Evolutionary conservation across 192 early-diverging fungal species (phyloP), one percentile per base, ranked within the genome.

Genomic region (Dissophora ornata): DNA sequence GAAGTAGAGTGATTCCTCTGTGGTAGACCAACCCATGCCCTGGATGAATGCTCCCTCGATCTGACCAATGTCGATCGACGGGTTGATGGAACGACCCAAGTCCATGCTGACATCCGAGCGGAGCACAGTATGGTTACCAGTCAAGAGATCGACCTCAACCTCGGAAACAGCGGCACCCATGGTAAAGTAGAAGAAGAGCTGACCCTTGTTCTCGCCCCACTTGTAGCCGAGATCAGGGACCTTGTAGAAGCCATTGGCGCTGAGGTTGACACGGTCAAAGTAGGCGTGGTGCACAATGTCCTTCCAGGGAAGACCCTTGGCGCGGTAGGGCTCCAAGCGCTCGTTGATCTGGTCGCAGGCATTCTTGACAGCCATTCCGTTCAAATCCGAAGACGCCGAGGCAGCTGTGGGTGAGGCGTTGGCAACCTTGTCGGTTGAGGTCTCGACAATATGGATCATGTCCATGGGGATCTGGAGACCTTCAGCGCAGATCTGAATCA

Each of bases 1-100:
- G 60, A 81, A 89, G 71, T 90, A 85, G 32, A 96, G 78, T 44
- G 89, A 90, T 71, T 96, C 93, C 58, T 96, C 95, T 10, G 90
- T 84, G 2, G 95, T 95, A 12, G 82, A 86, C 94, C 92, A 94
- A 11, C 95, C 95, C 78, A 89, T 83, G 33, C 93, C 94, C 67
- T 94, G 93, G 6, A 88, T 78, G 78, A 94, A 96, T 8, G 92
- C 94, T 18, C 94, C 94, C 62, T 96, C 94, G 68, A 96, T 96
- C 74, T 96, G 93, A 8, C 95, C 95, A 53, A 95, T 84, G 77
- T 96, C 95, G 44, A 96, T 86, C 15, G 93, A 91, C 26, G 92
- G 92, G 73, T 96, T 96, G 41, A 96, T 86, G 28, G 89, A 90
- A 47, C 84, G 82, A 51, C 94, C 95, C 57, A 96, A 86, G 63